A percentile compares a stretch with the other conserved stretches of the same genome.
Evolutionary conservation across 768 basidiomycete genomes (phyloP).

Genomic region (Naganishia friedmannii): DNA sequence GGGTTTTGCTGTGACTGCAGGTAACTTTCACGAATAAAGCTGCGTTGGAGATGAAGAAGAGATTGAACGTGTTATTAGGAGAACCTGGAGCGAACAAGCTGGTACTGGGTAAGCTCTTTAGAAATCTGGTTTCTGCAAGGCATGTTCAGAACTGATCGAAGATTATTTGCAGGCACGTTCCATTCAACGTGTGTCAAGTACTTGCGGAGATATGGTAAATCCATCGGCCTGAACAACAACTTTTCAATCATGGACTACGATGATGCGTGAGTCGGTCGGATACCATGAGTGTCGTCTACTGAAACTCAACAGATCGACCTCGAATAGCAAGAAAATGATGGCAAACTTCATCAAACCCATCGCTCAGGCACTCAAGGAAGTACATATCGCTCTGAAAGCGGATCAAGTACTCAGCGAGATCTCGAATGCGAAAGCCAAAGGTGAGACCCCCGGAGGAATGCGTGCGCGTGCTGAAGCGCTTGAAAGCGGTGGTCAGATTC

Average conservation of each 20-base stretch:
- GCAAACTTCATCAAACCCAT: constrained; percentile 61
- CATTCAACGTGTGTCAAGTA: constrained; percentile 72
- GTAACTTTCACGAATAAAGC: constrained; percentile 88
- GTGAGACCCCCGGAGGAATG: constrained; percentile 60
- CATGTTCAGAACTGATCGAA: constrained; percentile 27
- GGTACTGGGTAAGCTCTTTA: constrained; percentile 51
- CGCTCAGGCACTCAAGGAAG: constrained; percentile 56
- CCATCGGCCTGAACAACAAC: constrained; percentile 64
- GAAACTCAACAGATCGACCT: constrained; percentile 21
- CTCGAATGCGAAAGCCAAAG: constrained; percentile 68
- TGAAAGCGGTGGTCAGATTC: constrained; percentile 37
- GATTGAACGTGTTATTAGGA: constrained; percentile 68
- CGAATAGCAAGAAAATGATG: constrained; percentile 66
- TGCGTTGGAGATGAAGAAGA: constrained; percentile 76
- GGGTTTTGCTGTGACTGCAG: neutral
- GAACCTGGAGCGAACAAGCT: constrained; percentile 59
- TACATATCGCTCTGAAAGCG: constrained; percentile 59
- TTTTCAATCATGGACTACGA: constrained; percentile 80
- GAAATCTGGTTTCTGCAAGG: neutral
- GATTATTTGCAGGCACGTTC: constrained; percentile 64
- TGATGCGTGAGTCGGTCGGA: constrained; percentile 61
- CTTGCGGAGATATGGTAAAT: constrained; percentile 63
- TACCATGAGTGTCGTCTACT: constrained; percentile 1
- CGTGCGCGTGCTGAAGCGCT: constrained; percentile 39
- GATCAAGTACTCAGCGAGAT: constrained; percentile 62